Percentiles rank a stretch among this genome's conserved stretches.
Conservation (phyloP, 2,329 filamentous ascomycete species). For the Lasiodiplodia sp. region DNA sequence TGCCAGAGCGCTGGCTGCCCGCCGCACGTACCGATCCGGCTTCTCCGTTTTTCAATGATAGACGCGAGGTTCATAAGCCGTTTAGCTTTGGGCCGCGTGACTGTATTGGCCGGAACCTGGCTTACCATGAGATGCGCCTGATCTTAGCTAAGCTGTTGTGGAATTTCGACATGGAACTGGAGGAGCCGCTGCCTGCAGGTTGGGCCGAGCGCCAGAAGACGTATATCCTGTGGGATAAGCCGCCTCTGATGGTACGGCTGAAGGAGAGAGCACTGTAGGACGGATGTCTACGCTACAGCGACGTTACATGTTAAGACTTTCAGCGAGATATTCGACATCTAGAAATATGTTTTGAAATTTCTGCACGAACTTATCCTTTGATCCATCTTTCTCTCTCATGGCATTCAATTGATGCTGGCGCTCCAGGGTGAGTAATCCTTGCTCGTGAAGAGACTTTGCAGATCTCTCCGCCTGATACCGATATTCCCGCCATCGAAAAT, state of each 20-base stretch:
- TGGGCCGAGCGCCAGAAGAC: conserved; percentile 39
- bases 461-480: conserved; percentile 58
- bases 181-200: conserved; percentile 47
- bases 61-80: conserved; percentile 49
- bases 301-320: too few species aligned
- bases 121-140: conserved; percentile 47
- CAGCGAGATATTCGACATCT: too few species aligned
- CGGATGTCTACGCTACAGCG: too few species aligned
- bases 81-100: conserved; percentile 54
- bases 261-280: too few species aligned
- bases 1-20: conserved; percentile 45
- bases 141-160: conserved; percentile 51
- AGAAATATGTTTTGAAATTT: too few species aligned
- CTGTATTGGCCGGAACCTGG: conserved; percentile 48
- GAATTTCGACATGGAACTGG: conserved; percentile 49
- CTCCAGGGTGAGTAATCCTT: conserved; percentile 58
- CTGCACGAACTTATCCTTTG: too few species aligned
- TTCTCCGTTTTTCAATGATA: conserved; percentile 35
- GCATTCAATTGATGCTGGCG: not conserved
- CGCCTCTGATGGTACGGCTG: conserved; percentile 32
- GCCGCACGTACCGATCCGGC: conserved; percentile 35
- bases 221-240: conserved; percentile 45
- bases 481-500: conserved; percentile 63
- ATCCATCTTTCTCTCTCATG: too few species aligned
- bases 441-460: conserved; percentile 55